Conservation (phyloP, 2,329 filamentous ascomycete species). For the Coniella lustricola region DNA sequence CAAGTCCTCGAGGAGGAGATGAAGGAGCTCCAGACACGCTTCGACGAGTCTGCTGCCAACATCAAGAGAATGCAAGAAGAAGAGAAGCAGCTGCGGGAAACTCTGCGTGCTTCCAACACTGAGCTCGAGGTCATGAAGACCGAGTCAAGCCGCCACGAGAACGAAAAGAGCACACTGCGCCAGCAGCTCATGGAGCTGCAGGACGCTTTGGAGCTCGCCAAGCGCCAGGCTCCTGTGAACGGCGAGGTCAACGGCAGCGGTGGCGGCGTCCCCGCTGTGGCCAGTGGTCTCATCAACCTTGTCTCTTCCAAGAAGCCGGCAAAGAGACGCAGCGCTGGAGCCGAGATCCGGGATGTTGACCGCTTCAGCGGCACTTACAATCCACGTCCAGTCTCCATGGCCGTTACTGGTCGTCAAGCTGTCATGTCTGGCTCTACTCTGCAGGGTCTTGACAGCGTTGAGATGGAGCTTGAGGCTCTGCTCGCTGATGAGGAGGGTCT, state of each 20-base stretch:
- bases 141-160: constrained; percentile 68
- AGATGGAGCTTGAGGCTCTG: constrained; percentile 88
- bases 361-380: constrained; percentile 90
- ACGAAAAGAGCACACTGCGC: constrained; percentile 76
- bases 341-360: constrained; percentile 77
- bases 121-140: constrained; percentile 76
- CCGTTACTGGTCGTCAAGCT: constrained; percentile 65
- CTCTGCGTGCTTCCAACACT: constrained; percentile 67
- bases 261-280: constrained; percentile 39
- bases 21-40: constrained; percentile 79
- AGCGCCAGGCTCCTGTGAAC: constrained; percentile 67
- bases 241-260: constrained; percentile 60
- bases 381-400: constrained; percentile 94
- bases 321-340: constrained; percentile 85
- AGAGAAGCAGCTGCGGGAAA: constrained; percentile 78
- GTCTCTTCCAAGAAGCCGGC: constrained; percentile 89
- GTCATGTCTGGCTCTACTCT: constrained; percentile 66
- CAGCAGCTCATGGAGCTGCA: constrained; percentile 86
- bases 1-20: constrained; percentile 93
- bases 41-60: constrained; percentile 83
- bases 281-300: constrained; percentile 85
- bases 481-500: constrained; percentile 92
- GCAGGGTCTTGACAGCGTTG: constrained; percentile 80
- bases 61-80: constrained; percentile 94
- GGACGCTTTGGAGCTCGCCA: constrained; percentile 85